These are phyloP conservation scores for Picochlorum sp. DNA, from an alignment of 139 green algal species.

Conservation along the genomic window DNA sequence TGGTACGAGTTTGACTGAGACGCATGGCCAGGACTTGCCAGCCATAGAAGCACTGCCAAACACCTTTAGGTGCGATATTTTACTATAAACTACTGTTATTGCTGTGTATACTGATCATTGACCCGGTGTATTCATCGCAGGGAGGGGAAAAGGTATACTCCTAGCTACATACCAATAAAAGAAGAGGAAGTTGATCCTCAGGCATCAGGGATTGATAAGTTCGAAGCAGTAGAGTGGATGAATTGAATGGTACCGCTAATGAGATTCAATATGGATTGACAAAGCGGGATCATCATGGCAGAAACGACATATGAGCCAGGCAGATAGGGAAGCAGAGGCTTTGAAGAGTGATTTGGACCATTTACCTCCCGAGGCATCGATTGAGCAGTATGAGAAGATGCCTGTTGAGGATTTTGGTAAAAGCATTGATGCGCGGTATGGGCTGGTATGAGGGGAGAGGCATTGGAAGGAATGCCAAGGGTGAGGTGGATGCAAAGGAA, in stretches of 20 bases:
- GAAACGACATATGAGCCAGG: background rate
- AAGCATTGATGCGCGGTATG: slow-evolving; percentile 71
- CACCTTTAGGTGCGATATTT: background rate
- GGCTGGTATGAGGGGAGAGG: slow-evolving; percentile 67
- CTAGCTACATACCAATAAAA: slow-evolving; percentile 19
- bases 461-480: slow-evolving; percentile 54
- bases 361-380: slow-evolving; percentile 19
- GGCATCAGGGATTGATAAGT: slow-evolving; percentile 24
- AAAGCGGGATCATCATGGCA: background rate
- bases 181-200: slow-evolving; percentile 9
- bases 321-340: slow-evolving; percentile 9
- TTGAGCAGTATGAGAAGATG: slow-evolving; percentile 63
- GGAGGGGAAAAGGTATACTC: slow-evolving; percentile 7
- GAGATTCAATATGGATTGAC: slow-evolving; percentile 24
- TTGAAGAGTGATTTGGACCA: slow-evolving; percentile 19
- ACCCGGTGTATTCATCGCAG: background rate
- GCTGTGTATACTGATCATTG: background rate
- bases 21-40: no score
- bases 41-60: background rate
- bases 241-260: slow-evolving; percentile 6
- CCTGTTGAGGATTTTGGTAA: slow-evolving; percentile 73
- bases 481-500: slow-evolving; percentile 56
- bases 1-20: no score
- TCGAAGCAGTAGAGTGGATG: slow-evolving; percentile 26
- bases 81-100: background rate